phyloP scores from a whole-genome alignment of 768 basidiomycete species.

The Kwoniella newhampshirensis region DNA sequence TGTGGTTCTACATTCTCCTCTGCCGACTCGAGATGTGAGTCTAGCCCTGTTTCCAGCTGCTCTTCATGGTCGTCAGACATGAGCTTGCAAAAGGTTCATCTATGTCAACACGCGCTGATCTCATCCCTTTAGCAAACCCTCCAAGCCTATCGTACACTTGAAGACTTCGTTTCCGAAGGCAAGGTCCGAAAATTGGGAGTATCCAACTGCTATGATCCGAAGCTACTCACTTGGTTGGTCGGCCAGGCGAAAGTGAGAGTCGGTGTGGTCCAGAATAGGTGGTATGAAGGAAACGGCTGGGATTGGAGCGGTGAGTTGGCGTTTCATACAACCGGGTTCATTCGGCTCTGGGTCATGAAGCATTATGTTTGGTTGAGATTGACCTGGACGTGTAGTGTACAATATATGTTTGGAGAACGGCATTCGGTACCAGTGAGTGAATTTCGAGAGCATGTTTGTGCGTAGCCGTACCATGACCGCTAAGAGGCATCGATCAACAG shows the following conservation, averaged over 20 bases:
- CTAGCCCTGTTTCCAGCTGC: neutral
- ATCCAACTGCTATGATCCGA: slow-evolving; percentile 72
- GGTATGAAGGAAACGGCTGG: slow-evolving; percentile 79
- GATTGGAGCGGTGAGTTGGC: slow-evolving; percentile 57
- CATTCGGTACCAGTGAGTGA: slow-evolving; percentile 63
- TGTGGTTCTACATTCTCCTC: slow-evolving; percentile 74
- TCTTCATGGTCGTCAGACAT: too few relatives aligned
- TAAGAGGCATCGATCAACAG: slow-evolving; percentile 53
- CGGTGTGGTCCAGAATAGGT: slow-evolving; percentile 69
- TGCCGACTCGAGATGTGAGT: slow-evolving; percentile 58
- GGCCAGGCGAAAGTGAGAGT: slow-evolving; percentile 60
- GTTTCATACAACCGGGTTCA: neutral
- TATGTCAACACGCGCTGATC: too few relatives aligned
- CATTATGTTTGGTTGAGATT: too few relatives aligned
- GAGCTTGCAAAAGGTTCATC: too few relatives aligned
- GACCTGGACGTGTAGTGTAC: slow-evolving; percentile 55
- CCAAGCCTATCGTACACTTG: slow-evolving; percentile 68
- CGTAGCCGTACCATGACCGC: too few relatives aligned
- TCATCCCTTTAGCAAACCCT: slow-evolving; percentile 58
- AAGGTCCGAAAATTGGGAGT: slow-evolving; percentile 59
- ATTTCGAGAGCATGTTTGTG: too few relatives aligned
- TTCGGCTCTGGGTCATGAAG: too few relatives aligned
- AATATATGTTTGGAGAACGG: slow-evolving; percentile 64
- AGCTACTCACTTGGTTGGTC: slow-evolving; percentile 60
- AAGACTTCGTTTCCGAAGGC: slow-evolving; percentile 65